Percentiles rank a stretch among this genome's conserved stretches.
phyloP scores from a whole-genome alignment of 2,329 filamentous ascomycete genomes.

The Ustulina deusta region DNA sequence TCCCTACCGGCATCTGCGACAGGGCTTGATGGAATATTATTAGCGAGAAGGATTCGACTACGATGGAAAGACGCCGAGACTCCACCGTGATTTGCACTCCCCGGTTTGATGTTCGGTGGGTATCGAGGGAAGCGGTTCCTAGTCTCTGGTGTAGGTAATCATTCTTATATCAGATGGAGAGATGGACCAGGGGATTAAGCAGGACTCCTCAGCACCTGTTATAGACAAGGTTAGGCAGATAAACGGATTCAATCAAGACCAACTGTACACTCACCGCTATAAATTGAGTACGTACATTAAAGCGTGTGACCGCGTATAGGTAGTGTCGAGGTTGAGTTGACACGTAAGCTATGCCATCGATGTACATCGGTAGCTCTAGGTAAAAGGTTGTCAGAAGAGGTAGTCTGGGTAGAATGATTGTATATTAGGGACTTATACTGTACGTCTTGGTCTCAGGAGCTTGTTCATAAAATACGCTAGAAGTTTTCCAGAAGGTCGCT shows the following conservation, averaged over 20 bases:
- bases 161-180: neutral
- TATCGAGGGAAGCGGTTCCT: conserved; percentile 1
- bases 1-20: conserved; percentile 1
- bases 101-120: conserved; percentile 6
- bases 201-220: neutral
- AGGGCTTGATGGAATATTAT: conserved; percentile 19
- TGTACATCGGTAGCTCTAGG: neutral
- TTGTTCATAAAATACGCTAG: conserved; percentile 9
- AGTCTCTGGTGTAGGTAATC: conserved; percentile 12
- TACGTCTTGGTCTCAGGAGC: conserved; percentile 1
- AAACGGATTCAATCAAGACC: neutral
- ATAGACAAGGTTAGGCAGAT: neutral
- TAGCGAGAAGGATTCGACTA: conserved; percentile 22
- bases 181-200: neutral
- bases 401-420: neutral
- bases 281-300: neutral
- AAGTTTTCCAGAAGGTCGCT: conserved; percentile 29
- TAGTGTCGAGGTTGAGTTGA: neutral
- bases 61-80: conserved; percentile 24
- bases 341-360: neutral
- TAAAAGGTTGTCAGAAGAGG: neutral
- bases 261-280: neutral
- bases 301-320: neutral
- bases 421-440: neutral
- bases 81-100: conserved; percentile 14